Percentiles rank a stretch among this genome's conserved stretches.
These are phyloP conservation scores for Tilletia setariae DNA, from an alignment of 1,284 basidiomycete genomes.

Conservation along the genomic window DNA sequence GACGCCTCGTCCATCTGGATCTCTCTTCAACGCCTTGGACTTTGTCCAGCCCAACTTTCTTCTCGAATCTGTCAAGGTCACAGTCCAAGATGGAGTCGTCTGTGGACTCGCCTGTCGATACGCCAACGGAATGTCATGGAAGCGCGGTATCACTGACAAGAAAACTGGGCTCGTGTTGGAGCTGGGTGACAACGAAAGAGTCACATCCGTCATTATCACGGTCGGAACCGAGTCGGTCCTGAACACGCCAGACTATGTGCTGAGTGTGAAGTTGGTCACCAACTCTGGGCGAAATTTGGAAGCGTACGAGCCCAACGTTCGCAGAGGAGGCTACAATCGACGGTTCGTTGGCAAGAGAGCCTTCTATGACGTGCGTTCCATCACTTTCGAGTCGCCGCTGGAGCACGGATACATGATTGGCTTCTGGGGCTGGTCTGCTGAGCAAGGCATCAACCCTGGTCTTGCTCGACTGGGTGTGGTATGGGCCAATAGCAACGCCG, in stretches of 20 bases:
- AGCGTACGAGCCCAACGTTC: background rate
- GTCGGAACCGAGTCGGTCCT: conserved; percentile 6
- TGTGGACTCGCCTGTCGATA: conserved; percentile 11
- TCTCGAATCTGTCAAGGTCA: conserved; percentile 2
- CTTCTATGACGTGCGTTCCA: conserved; percentile 4
- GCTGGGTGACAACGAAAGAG: background rate
- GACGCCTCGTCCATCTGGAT: background rate
- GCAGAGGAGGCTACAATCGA: conserved; percentile 2
- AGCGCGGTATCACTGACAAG: background rate
- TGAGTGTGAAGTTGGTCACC: background rate
- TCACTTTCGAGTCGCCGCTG: conserved; percentile 16
- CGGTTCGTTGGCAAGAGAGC: background rate
- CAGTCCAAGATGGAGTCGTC: background rate
- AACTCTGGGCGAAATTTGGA: background rate
- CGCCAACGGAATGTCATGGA: conserved; percentile 15
- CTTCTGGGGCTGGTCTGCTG: conserved; percentile 13
- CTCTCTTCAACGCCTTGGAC: conserved; percentile 13
- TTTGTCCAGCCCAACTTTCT: conserved; percentile 14
- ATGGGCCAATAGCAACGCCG: conserved; percentile 8
- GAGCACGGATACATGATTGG: conserved; percentile 15
- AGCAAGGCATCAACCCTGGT: background rate
- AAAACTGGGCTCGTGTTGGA: background rate
- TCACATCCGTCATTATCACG: conserved; percentile 12
- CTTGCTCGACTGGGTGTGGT: conserved; percentile 12
- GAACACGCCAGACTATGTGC: background rate